These are phyloP conservation scores for Lodderomyces orthopsilosis DNA, from an alignment of 1,139 yeast species.

Conservation along the genomic window DNA sequence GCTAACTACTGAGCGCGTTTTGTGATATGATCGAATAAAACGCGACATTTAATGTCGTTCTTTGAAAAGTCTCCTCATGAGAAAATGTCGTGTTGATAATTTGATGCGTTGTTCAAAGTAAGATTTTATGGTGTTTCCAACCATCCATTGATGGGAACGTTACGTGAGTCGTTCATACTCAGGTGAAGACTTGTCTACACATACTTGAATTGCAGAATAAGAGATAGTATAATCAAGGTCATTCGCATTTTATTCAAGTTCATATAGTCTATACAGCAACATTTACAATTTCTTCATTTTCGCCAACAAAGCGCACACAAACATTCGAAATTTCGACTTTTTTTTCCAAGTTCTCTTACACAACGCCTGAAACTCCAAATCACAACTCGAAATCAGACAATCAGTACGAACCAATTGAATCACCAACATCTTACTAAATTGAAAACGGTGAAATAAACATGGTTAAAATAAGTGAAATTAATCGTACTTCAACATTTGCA, in stretches of 20 bases:
- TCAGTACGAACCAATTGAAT: constrained; percentile 1
- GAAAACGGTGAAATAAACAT: constrained; percentile 26
- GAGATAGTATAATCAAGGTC: too few species aligned
- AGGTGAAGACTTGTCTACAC: too few species aligned
- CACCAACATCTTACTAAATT: neutral
- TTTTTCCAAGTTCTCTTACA: constrained; percentile 3
- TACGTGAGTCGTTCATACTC: too few species aligned
- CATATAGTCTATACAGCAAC: too few species aligned
- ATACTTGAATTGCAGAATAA: too few species aligned
- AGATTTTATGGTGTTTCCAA: too few species aligned
- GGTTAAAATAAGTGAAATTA: constrained; percentile 84
- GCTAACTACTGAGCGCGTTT: neutral
- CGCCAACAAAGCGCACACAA: too few species aligned
- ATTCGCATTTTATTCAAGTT: too few species aligned
- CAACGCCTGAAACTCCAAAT: neutral
- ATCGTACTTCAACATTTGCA: constrained; percentile 88
- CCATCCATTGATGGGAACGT: too few species aligned
- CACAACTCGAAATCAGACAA: neutral
- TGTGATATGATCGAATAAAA: neutral
- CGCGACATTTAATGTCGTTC: neutral
- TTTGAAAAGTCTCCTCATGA: neutral
- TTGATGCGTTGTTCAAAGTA: constrained; percentile 12
- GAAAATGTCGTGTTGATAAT: neutral
- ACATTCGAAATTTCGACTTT: too few species aligned
- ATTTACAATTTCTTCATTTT: neutral